Base-by-base conservation (phyloP, 148 eudicot species). In the Fagopyrum esculentum region DNA sequence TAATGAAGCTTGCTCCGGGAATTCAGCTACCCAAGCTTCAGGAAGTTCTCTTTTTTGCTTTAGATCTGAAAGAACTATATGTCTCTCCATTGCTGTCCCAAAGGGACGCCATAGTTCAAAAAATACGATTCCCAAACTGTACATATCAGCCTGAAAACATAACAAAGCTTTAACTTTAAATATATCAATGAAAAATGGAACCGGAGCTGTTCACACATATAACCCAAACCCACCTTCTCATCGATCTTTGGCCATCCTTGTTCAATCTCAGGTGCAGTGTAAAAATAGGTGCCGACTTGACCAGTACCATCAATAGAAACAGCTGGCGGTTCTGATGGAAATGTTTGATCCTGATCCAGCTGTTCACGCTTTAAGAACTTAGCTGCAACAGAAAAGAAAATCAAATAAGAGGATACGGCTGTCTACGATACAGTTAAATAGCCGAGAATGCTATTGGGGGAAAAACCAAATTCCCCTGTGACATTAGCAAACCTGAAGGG, bases 231-330 rank as follows among this genome's bases (percentile, higher is more conserved):
- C 48, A 94, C 98, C 93, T 92, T 92, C 81, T 95, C 99, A 80
- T 95, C 89, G 72, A 95, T 92, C 86, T 92, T 95, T 35, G 97
- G 92, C 99, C 97, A 92, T 51, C 96, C 92, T 82, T 92, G 96
- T 85, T 95, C 97, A 81, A 95, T 92, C 86, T 92, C 97, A 59
- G 99, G 99, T 60, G 99, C 97, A 78, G 97, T 95, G 69, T 95
- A 95, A 80, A 92, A 92, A 81, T 92, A 92, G 22, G 97, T 95
- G 63, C 97, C 99, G 79, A 95, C 84, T 84, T 88, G 93, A 45
- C 97, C 96, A n/a, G 97, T 95, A 75, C 97, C 84, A 84, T 95
- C 99, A 51, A 83, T 30, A 54, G 99, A 95, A 69, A 92, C 85
- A 78, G 93, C 93, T 29, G 84, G 80, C 22, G 83, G 81, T 81